These are phyloP conservation scores for Aspergillus intermedius DNA, from an alignment of 2,329 filamentous ascomycete genomes.

Conservation along the genomic window DNA sequence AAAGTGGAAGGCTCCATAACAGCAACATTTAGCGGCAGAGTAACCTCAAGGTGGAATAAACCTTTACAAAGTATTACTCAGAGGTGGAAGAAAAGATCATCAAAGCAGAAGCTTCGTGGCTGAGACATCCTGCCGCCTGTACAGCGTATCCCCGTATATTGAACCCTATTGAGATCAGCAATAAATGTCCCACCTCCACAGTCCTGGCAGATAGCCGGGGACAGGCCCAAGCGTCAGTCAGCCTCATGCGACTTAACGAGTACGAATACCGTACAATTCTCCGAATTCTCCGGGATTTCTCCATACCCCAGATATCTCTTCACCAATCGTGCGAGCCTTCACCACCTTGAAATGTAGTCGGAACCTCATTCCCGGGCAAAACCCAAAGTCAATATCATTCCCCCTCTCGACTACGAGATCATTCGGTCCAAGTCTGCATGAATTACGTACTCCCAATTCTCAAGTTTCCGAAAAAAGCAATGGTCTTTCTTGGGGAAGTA, in stretches of 20 bases:
- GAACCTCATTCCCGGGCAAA: no score
- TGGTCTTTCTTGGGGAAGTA: no score
- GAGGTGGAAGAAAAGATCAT: not conserved
- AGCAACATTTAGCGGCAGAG: no score
- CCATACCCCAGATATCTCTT: not conserved
- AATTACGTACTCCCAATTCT: no score
- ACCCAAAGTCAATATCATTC: not conserved
- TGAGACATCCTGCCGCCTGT: no score
- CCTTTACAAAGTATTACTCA: no score
- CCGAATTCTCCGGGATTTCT: not conserved
- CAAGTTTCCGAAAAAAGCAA: no score
- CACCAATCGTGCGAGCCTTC: not conserved
- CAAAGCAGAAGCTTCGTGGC: not conserved
- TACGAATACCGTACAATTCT: not conserved
- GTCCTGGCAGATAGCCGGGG: not conserved
- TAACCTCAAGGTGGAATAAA: no score
- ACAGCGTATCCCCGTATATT: not conserved
- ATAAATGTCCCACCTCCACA: not conserved
- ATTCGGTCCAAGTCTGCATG: no score
- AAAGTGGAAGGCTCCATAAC: no score
- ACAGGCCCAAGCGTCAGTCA: not conserved
- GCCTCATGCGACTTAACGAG: not conserved
- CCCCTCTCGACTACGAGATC: not conserved
- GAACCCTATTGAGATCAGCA: not conserved
- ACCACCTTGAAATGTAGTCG: not conserved